A percentile compares a stretch with the other conserved stretches of the same genome.
Evolutionary conservation across 1,139 yeast genomes (phyloP).

Genomic region (Blastobotrys petasosporus): DNA sequence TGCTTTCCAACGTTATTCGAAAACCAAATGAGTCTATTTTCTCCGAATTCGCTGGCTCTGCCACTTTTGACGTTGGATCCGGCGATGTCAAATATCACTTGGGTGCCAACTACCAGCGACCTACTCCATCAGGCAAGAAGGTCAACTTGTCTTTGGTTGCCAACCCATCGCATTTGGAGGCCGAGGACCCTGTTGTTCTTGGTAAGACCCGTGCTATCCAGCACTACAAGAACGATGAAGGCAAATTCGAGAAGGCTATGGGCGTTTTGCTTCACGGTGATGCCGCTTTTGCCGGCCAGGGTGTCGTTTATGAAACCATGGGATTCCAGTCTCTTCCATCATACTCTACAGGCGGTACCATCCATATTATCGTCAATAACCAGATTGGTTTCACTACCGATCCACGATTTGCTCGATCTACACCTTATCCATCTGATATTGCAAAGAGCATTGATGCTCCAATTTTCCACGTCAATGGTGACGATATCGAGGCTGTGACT

Average conservation of each 20-base stretch:
- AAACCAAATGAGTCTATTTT: conserved; percentile 97
- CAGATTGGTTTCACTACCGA: conserved; percentile 99
- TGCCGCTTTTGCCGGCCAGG: conserved; percentile 98
- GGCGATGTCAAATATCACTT: conserved; percentile 99
- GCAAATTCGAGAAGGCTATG: conserved; percentile 78
- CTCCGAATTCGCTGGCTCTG: conserved; percentile 90
- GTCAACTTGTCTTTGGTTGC: conserved; percentile 95
- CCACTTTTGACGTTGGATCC: conserved; percentile 75
- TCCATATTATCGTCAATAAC: conserved; percentile 92
- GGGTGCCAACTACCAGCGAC: conserved; percentile 99
- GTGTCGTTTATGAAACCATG: conserved; percentile 97
- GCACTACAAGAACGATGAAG: conserved; percentile 83
- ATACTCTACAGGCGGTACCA: conserved; percentile 97
- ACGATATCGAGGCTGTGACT: conserved; percentile 90
- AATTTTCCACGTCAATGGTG: conserved; percentile 98
- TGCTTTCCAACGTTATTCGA: conserved; percentile 95
- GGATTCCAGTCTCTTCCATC: conserved; percentile 91
- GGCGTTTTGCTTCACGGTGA: conserved; percentile 95
- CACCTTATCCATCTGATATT: conserved; percentile 95
- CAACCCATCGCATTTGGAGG: conserved; percentile 97
- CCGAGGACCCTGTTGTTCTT: conserved; percentile 97
- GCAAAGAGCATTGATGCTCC: conserved; percentile 97
- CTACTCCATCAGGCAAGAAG: conserved; percentile 96
- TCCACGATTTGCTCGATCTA: conserved; percentile 95
- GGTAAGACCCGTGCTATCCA: conserved; percentile 97